Conservation (phyloP, 192 early-diverging fungal genomes). For the Phlyctochytrium planicorne region DNA sequence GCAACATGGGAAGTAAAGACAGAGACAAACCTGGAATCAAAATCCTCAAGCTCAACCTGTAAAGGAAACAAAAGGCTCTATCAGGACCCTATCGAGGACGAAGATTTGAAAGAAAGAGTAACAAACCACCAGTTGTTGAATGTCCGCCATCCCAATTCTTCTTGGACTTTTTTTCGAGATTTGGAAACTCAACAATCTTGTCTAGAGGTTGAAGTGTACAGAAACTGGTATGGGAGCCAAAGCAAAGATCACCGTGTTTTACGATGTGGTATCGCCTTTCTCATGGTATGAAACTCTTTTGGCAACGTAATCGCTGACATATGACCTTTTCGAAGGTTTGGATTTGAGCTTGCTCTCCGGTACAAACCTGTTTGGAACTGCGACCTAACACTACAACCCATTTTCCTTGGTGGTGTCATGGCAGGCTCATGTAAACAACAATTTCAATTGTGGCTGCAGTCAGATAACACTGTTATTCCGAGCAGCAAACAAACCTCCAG, state of each 20-base stretch:
- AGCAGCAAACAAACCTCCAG: slow-evolving; percentile 32
- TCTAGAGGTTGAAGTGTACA: no score
- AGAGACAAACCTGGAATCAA: not conserved
- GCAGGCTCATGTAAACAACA: slow-evolving; percentile 18
- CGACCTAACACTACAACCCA: slow-evolving; percentile 23
- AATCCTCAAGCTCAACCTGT: not conserved
- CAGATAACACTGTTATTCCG: not conserved
- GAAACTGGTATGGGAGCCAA: no score
- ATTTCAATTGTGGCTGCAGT: not conserved
- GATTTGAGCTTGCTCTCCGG: not conserved
- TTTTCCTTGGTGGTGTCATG: slow-evolving; percentile 43
- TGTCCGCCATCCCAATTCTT: no score
- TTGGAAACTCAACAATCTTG: no score
- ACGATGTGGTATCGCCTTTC: slow-evolving; percentile 28
- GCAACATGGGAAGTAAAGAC: not conserved
- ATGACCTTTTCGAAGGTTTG: not conserved
- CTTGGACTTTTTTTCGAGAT: no score
- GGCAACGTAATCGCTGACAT: no score
- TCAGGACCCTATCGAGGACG: no score
- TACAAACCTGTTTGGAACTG: not conserved
- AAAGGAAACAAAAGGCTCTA: no score
- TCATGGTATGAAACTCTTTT: no score
- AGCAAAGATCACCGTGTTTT: slow-evolving; percentile 8
- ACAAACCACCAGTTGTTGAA: no score
- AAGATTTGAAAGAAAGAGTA: no score